phyloP scores from a whole-genome alignment of 2,329 filamentous ascomycete species.

The Epicoccum nigrum region DNA sequence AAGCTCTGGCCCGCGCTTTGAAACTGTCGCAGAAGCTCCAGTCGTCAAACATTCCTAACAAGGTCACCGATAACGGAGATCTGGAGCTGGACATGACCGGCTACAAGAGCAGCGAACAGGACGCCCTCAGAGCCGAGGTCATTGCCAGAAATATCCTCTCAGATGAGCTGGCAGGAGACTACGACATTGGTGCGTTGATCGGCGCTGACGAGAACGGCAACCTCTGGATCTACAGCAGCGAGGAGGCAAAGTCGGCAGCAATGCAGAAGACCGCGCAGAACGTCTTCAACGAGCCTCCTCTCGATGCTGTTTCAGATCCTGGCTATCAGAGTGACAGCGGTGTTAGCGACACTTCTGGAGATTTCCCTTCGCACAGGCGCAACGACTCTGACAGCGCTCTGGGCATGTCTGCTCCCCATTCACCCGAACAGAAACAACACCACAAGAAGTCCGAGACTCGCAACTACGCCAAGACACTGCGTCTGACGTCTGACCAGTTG shows the following conservation, averaged over 20 bases:
- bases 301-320: constrained; percentile 86
- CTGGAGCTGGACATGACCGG: constrained; percentile 98
- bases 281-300: constrained; percentile 57
- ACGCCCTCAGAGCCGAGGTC: constrained; percentile 89
- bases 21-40: constrained; percentile 86
- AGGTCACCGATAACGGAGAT: constrained; percentile 90
- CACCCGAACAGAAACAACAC: constrained; percentile 52
- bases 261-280: constrained; percentile 66
- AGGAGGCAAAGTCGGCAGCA: constrained; percentile 91
- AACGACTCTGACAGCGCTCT: constrained; percentile 74
- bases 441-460: constrained; percentile 67
- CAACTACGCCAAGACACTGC: constrained; percentile 95
- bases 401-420: constrained; percentile 65
- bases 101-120: constrained; percentile 92
- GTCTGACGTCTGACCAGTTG: constrained; percentile 92
- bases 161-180: constrained; percentile 91
- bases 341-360: constrained; percentile 63
- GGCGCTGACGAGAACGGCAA: constrained; percentile 95
- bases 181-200: constrained; percentile 94
- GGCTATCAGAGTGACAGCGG: constrained; percentile 92
- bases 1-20: constrained; percentile 83
- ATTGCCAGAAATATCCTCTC: constrained; percentile 89
- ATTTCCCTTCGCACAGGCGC: constrained; percentile 61
- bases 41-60: constrained; percentile 87
- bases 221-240: constrained; percentile 99